Conservation (phyloP, 257 asterid species). For the Gynochthodes officinalis region DNA sequence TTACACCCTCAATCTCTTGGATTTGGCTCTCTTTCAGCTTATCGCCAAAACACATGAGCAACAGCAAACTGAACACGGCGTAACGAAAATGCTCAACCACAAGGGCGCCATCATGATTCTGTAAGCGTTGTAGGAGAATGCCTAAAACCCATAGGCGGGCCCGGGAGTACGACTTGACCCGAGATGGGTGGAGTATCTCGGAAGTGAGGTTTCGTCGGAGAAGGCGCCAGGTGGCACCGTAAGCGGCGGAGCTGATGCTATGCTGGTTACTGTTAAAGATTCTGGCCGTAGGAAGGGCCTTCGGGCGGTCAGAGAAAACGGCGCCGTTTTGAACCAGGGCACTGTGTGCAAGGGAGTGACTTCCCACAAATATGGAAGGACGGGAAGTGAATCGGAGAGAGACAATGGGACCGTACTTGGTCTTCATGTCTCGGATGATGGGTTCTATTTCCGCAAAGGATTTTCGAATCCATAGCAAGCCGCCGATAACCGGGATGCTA, state of each 20-base stretch:
- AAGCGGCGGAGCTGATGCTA: constrained; percentile 26
- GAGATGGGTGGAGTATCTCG: constrained; percentile 33
- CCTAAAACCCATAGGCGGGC: constrained; percentile 31
- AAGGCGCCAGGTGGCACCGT: constrained; percentile 43
- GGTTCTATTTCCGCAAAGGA: constrained; percentile 20
- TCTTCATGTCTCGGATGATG: constrained; percentile 18
- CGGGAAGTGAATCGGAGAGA: constrained; percentile 21
- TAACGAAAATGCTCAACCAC: constrained; percentile 47
- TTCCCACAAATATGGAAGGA: constrained; percentile 23
- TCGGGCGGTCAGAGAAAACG: constrained; percentile 38
- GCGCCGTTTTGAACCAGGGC: constrained; percentile 37
- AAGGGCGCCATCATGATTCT: not conserved
- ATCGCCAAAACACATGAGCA: constrained; percentile 64
- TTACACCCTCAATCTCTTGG: constrained; percentile 40
- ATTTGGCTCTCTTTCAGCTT: constrained; percentile 43
- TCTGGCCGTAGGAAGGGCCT: constrained; percentile 9
- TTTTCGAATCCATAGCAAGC: constrained; percentile 21
- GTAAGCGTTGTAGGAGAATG: constrained; percentile 14
- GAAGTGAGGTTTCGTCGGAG: constrained; percentile 37
- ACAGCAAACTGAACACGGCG: constrained; percentile 59
- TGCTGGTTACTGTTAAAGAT: constrained; percentile 25
- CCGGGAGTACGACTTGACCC: constrained; percentile 26
- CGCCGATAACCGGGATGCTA: constrained; percentile 19
- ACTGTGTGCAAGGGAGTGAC: constrained; percentile 31
- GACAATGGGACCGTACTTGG: constrained; percentile 30